Base-by-base conservation (phyloP, 2,329 filamentous ascomycete species). In the Pestalotiopsis fici region DNA sequence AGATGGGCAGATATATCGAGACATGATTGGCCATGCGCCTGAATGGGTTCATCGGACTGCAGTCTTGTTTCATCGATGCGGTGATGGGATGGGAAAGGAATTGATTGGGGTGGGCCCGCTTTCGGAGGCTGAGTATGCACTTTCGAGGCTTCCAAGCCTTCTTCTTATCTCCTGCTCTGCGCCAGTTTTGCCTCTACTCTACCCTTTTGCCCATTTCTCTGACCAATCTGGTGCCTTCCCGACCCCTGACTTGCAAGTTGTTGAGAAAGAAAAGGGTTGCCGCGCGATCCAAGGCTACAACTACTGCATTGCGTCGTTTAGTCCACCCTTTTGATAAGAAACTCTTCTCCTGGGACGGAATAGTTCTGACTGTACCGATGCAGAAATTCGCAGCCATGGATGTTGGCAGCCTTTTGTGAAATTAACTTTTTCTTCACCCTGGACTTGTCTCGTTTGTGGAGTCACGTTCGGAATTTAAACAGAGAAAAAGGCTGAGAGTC, bases 161-260 rank as follows among this genome's bases (percentile, higher is more conserved):
- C 43, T 21, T 35, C 43, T 50, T 50, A 50, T 50, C 43, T 50
- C 43, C 43, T 50, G 43, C 43, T 50, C n/a, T 50, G 43, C 43
- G 21, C 43, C 43, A 18, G 18, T 50, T 50, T 50, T 50, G 43
- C 43, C 43, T 50, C 21, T 50, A n/a, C 18, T 21, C 18, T n/a
- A 18, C 7, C n/a, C 18, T 21, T 21, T 18, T 9, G 43, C 18
- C 43, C 43, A 21, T 21, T n/a, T 21, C 18, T 50, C 27, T 63
- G 60, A 63, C 60, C 60, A 63, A 63, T 63, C 37, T 63, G 60
- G 39, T 23, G 31, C 35, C 35, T 63, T 50, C 60, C 39, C 60
- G 57, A 60, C 57, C 25, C 57, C 31, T 31, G 57, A 21, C 55
- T 23, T 15, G n/a, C n/a, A n/a, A n/a, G n/a, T n/a, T n/a, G 55